Base-by-base conservation (phyloP, 768 basidiomycete species). In the Amanita thiersii region DNA sequence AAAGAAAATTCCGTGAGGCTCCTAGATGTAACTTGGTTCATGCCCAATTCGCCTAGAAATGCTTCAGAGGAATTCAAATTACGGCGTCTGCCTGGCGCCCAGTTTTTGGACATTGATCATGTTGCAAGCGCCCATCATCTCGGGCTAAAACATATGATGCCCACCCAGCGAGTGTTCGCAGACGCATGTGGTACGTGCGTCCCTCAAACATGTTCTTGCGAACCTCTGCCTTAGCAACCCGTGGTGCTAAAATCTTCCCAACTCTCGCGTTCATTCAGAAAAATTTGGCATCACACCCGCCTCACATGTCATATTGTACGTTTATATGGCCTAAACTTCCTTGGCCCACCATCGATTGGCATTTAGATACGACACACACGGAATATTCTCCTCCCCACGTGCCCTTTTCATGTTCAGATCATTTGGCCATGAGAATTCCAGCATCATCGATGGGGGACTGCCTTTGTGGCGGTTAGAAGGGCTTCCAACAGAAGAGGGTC, bases 81-180 rank as follows among this genome's bases (percentile, higher is more conserved):
- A 19, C 79, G 75, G 47, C 73, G 81, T 24, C 73, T 96, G 24
- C 85, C 84, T 3, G 69, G 72, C 8, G 79, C 90, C 1, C 74
- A 72, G 39, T 86, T 79, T 53, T 70, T 91, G 49, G 84, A 91
- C 56, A 65, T 93, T 18, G 92, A 96, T 58, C 68, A 77, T 39
- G 83, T 89, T 19, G 76, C 85, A 1, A 79, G 75, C 45, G 61
- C 74, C 6, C 82, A 88, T 56, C 73, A 80, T 40, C 70, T 93
- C 3, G 86, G 85, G 9, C 67, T 98, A 17, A 85, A 85, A 54
- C 94, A 98, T 63, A 98, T 98, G 92, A 80, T 98, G 73, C 96
- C 96, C 12, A 61, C 68, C 24, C 66, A 63, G 25, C 68, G 74
- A 32, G 63, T 66, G 26, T 98, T 98, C 59, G 80, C 82, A 18